A percentile compares a stretch with the other conserved stretches of the same genome.
phyloP scores from a whole-genome alignment of 331 rosid species.

The Acacia concinna region DNA sequence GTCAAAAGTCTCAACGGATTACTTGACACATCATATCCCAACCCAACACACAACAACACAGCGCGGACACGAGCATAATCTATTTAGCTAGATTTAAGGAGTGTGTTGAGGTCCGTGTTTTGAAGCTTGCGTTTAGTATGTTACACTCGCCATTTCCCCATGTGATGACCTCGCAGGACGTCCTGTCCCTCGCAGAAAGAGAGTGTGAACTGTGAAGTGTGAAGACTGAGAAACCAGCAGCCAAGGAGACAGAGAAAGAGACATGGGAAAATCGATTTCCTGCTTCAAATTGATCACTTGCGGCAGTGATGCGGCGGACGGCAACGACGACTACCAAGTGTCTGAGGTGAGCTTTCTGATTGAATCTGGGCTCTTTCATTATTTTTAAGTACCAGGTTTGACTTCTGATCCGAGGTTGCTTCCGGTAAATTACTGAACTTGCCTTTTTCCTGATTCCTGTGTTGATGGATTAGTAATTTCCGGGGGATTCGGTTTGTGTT shows the following conservation, averaged over 20 bases:
- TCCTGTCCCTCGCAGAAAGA: conserved; percentile 32
- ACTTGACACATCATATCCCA: conserved; percentile 15
- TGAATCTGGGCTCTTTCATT: neutral
- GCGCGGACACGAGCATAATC: conserved; percentile 54
- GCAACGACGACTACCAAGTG: conserved; percentile 45
- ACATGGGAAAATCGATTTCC: conserved; percentile 71
- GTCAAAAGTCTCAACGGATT: conserved; percentile 15
- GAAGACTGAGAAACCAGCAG: neutral
- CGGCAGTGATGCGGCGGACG: conserved; percentile 59
- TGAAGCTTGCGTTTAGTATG: conserved; percentile 23
- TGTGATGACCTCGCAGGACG: conserved; percentile 36
- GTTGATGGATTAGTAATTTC: conserved; percentile 4
- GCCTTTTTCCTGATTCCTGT: conserved; percentile 3
- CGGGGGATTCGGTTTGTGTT: neutral
- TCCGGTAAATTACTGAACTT: neutral
- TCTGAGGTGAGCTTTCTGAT: conserved; percentile 61
- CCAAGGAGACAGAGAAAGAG: neutral
- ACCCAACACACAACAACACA: neutral
- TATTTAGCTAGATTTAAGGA: conserved; percentile 46
- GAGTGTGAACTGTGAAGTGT: conserved; percentile 10
- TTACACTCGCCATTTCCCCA: conserved; percentile 42
- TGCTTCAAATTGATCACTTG: conserved; percentile 84
- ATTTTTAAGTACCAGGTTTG: neutral
- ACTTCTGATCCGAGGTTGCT: conserved; percentile 21
- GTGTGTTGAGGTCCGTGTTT: conserved; percentile 64